phyloP scores from a whole-genome alignment of 2,329 filamentous ascomycete species.

The Aspergillus puulaauensis region DNA sequence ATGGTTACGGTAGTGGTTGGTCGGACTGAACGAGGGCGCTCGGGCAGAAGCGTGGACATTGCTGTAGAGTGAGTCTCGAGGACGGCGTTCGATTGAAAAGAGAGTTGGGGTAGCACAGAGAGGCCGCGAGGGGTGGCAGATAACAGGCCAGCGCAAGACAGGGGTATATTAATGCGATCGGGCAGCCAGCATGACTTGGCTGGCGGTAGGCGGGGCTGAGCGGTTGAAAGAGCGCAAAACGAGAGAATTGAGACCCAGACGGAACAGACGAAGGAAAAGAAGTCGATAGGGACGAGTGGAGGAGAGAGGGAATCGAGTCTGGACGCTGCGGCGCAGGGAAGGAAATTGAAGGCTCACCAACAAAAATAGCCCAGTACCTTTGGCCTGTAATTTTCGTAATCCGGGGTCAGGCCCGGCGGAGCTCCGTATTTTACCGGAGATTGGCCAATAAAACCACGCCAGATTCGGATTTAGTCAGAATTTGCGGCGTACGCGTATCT shows the following conservation, averaged over 20 bases:
- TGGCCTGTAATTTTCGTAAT: neutral
- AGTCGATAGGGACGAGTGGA: neutral
- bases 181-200: neutral
- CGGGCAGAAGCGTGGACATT: constrained; percentile 28
- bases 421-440: neutral
- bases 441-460: neutral
- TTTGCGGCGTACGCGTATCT: neutral
- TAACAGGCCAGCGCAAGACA: neutral
- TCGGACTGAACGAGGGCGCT: constrained; percentile 19
- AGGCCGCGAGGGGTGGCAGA: neutral
- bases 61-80: neutral
- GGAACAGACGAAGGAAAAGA: neutral
- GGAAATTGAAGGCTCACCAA: neutral
- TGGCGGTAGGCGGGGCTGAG: neutral
- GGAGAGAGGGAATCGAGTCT: neutral
- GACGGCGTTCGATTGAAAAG: neutral
- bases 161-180: constrained; percentile 3
- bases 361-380: neutral
- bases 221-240: neutral
- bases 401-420: neutral
- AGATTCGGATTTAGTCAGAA: neutral
- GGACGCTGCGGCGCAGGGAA: neutral
- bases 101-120: neutral
- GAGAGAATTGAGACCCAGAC: neutral
- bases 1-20: constrained; percentile 15